Conservation (phyloP, 2,329 filamentous ascomycete genomes). For the Hypoxylon sp. region DNA sequence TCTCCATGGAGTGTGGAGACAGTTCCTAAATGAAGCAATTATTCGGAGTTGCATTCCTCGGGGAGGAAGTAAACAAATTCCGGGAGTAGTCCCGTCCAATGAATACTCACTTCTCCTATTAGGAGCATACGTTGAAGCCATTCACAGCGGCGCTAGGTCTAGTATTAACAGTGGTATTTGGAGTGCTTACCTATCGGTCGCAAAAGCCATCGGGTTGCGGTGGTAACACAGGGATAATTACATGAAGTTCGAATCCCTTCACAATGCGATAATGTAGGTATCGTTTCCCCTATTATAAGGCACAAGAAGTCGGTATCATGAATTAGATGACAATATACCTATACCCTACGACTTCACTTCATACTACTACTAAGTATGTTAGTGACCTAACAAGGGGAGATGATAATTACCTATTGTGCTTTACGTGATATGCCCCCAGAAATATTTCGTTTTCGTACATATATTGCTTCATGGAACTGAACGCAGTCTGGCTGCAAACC, state of each 20-base stretch:
- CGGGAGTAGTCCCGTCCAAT: background rate
- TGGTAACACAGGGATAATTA: background rate
- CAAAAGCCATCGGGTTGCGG: too few species aligned
- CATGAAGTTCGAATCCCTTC: background rate
- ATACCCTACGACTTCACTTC: too few species aligned
- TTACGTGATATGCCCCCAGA: background rate
- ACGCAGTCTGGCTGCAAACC: background rate
- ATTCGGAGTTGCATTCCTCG: background rate
- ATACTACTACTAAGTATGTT: too few species aligned
- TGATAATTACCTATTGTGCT: background rate
- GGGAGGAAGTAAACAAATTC: slow-evolving; percentile 5
- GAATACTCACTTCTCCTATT: background rate
- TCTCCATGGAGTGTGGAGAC: slow-evolving; percentile 19
- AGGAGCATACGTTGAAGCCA: background rate
- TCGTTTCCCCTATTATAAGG: too few species aligned
- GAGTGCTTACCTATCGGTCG: background rate
- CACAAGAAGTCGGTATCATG: too few species aligned
- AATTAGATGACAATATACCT: too few species aligned
- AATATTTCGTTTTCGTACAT: background rate
- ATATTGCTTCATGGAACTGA: background rate
- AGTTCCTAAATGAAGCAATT: slow-evolving; percentile 20
- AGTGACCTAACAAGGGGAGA: background rate
- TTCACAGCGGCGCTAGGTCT: background rate
- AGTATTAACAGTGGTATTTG: background rate
- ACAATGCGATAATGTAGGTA: too few species aligned